Conservation (phyloP, 2,329 filamentous ascomycete genomes). For the Aureobasidium lini region DNA sequence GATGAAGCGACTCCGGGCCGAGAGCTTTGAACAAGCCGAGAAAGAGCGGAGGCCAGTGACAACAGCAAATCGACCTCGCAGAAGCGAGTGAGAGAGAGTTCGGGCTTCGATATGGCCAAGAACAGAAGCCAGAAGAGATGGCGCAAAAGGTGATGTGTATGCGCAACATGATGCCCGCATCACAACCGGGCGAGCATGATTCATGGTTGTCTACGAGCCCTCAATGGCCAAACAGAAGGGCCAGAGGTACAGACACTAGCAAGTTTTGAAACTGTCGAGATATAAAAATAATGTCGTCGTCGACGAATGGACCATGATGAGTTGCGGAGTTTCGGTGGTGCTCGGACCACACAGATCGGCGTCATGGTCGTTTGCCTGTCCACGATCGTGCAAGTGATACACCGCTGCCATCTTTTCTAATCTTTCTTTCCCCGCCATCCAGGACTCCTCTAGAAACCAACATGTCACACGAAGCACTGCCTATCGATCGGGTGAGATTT, state of each 20-base stretch:
- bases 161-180: constrained; percentile 20
- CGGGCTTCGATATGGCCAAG: not conserved
- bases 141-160: not conserved
- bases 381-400: not conserved
- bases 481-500: constrained; percentile 28
- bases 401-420: not conserved
- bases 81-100: not conserved
- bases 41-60: not conserved
- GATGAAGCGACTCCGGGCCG: not conserved
- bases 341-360: constrained; percentile 19
- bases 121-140: not conserved
- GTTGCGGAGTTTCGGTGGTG: constrained; percentile 17
- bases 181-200: constrained; percentile 27
- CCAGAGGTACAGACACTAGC: not conserved
- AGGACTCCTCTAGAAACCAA: not conserved
- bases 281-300: constrained; percentile 7
- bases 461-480: constrained; percentile 19
- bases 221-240: not conserved
- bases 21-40: not conserved
- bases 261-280: not conserved
- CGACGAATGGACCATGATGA: not conserved
- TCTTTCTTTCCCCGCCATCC: not conserved
- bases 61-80: not conserved
- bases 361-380: constrained; percentile 15
- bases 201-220: constrained; percentile 22